Base-by-base conservation (phyloP, 2,329 filamentous ascomycete genomes). In the Mariannaea elegans region DNA sequence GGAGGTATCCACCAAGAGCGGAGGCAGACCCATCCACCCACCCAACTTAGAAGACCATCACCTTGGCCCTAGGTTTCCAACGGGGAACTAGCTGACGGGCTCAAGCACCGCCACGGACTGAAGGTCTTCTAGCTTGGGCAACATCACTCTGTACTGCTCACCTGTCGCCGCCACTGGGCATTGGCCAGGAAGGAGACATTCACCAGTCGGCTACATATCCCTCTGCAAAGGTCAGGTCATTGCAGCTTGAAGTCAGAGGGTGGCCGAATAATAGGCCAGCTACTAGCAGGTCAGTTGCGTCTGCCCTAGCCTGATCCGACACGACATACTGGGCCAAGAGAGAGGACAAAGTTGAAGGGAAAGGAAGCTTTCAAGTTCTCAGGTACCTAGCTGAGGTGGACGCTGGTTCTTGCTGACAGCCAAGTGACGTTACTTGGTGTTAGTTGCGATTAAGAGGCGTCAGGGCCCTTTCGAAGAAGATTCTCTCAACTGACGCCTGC, bases 11-110 rank as follows among this genome's bases (percentile, higher is more conserved):
- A 60, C 59, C 51, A 38, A 9, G 36, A 53, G 38, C n/a, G 49
- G 41, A 59, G 50, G 65, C 51, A 9, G 50, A 51, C 32, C 62
- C 63, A 49, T 65, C 52, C 47, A 65, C 55, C 64, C 55, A 56
- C 65, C 49, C 39, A 39, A 53, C 29, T 44, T 44, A 23, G 27
- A 62, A 32, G 36, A 6, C 24, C 24, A 27, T 49, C 54, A 55
- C 49, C 63, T 34, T 63, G 65, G 50, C 59, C 65, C 61, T 56
- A 51, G 47, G 47, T 60, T 64, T 67, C 24, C 32, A 59, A 53
- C 48, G 42, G 39, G 38, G 41, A 9, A 9, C 48, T 3, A 38
- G 34, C 45, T 31, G 31, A 56, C 56, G 44, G 24, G 24, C 31
- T 56, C 42, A 48, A 32, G 52, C 42, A 59, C 59, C 55, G 16